Evolutionary conservation across 1,284 basidiomycete species (phyloP).

Genomic region (Leccinum idahoense): DNA sequence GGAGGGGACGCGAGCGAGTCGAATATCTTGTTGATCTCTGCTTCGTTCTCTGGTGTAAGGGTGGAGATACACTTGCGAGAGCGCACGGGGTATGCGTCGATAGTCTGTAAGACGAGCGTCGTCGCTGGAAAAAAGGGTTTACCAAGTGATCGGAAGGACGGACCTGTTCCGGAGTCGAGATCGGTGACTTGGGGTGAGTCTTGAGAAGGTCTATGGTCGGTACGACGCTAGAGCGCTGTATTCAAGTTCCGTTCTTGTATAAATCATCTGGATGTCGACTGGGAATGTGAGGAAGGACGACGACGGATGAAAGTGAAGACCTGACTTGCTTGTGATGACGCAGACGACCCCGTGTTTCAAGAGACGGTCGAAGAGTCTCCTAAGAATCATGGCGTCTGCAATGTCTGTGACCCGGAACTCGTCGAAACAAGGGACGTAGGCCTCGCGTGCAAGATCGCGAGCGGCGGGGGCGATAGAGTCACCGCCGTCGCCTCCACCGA

Average conservation of each 20-base stretch:
- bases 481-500: conserved; percentile 45
- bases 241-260: conserved; percentile 72
- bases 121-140: neutral
- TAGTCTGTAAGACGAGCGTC: conserved; percentile 64
- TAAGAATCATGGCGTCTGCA: conserved; percentile 96
- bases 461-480: conserved; percentile 90
- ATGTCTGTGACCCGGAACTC: conserved; percentile 99
- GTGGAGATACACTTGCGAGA: conserved; percentile 89
- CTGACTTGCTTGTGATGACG: conserved; percentile 96
- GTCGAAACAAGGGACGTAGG: conserved; percentile 90
- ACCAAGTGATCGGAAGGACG: conserved; percentile 1
- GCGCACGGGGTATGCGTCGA: conserved; percentile 81
- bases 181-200: conserved; percentile 78
- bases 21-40: conserved; percentile 83
- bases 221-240: conserved; percentile 82
- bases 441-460: conserved; percentile 81
- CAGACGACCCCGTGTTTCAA: conserved; percentile 88
- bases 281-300: conserved; percentile 2
- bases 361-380: conserved; percentile 82
- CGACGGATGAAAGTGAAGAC: neutral
- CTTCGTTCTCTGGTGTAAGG: conserved; percentile 62
- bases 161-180: conserved; percentile 91
- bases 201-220: conserved; percentile 95
- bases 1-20: conserved; percentile 57
- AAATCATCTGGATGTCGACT: conserved; percentile 97